These are phyloP conservation scores for Paraphoma sp. DNA, from an alignment of 2,329 filamentous ascomycete genomes.

Conservation along the genomic window DNA sequence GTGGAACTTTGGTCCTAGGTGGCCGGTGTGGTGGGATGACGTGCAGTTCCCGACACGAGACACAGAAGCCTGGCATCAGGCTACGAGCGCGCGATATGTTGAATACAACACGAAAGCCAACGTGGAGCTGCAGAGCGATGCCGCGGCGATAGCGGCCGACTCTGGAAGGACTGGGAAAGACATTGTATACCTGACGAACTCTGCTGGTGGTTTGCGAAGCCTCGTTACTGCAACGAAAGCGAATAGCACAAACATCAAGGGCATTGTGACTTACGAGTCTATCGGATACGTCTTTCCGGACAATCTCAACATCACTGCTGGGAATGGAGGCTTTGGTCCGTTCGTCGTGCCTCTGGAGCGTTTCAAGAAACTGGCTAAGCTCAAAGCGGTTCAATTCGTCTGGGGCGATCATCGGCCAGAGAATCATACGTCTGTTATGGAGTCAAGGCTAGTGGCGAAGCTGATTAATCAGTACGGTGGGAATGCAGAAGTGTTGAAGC, in stretches of 20 bases:
- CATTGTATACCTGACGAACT: slow-evolving; percentile 35
- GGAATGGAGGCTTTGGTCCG: slow-evolving; percentile 27
- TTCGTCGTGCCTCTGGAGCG: slow-evolving; percentile 26
- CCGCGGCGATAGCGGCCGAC: slow-evolving; percentile 31
- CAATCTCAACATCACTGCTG: slow-evolving; percentile 28
- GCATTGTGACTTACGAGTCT: slow-evolving; percentile 33
- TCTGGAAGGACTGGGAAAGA: slow-evolving; percentile 25
- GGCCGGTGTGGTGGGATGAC: slow-evolving; percentile 25
- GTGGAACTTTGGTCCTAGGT: slow-evolving; percentile 32
- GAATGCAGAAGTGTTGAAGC: slow-evolving; percentile 30
- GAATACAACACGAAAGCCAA: slow-evolving; percentile 30
- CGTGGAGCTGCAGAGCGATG: slow-evolving; percentile 27
- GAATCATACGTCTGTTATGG: slow-evolving; percentile 15
- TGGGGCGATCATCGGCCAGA: slow-evolving; percentile 34
- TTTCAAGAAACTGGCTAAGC: slow-evolving; percentile 31
- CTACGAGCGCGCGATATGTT: slow-evolving; percentile 30
- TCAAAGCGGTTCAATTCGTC: slow-evolving; percentile 27
- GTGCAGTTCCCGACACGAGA: slow-evolving; percentile 29
- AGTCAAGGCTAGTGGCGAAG: slow-evolving; percentile 21
- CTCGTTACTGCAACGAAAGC: slow-evolving; percentile 28
- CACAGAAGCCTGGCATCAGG: slow-evolving; percentile 27
- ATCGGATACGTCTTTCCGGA: slow-evolving; percentile 35
- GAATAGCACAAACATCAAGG: slow-evolving; percentile 32
- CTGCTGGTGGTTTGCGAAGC: slow-evolving; percentile 27
- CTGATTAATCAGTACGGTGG: slow-evolving; percentile 34